Evolutionary conservation across 768 basidiomycete species (phyloP).

Genomic region (Kwoniella europaea): DNA sequence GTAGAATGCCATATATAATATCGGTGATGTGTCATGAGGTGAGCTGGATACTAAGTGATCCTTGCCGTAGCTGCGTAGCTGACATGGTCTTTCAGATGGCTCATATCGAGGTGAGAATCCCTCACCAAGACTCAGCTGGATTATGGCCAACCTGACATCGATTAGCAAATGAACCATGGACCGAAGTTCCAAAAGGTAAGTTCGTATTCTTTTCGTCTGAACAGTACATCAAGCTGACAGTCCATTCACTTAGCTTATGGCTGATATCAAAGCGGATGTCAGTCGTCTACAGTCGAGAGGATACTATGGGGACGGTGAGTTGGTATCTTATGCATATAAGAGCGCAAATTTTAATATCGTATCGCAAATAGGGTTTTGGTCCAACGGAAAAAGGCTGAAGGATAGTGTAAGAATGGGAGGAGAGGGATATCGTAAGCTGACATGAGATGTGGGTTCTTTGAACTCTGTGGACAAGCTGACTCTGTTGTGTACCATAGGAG

Average conservation of each 20-base stretch:
- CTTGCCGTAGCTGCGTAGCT: background rate
- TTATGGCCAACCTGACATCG: constrained; percentile 14
- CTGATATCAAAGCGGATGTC: constrained; percentile 52
- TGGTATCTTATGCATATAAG: background rate
- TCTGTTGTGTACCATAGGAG: constrained; percentile 17
- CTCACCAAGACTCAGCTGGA: no score
- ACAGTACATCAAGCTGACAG: background rate
- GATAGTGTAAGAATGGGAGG: constrained; percentile 49
- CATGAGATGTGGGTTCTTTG: no score
- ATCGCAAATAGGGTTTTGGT: constrained; percentile 49
- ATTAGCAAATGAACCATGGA: constrained; percentile 56
- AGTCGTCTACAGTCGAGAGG: constrained; percentile 46
- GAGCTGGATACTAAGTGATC: constrained; percentile 1
- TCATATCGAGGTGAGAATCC: constrained; percentile 35
- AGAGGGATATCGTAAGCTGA: constrained; percentile 41
- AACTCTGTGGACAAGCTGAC: constrained; percentile 1
- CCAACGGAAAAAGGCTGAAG: constrained; percentile 49
- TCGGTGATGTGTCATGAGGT: constrained; percentile 58
- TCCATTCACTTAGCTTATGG: constrained; percentile 39
- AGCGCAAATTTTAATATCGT: background rate
- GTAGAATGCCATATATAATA: constrained; percentile 47
- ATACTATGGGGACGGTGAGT: constrained; percentile 55
- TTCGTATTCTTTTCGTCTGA: no score
- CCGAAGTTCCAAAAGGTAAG: constrained; percentile 52
- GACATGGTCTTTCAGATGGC: constrained; percentile 36